phyloP scores from a whole-genome alignment of 169 alveolate species.

The Cryptosporidium ryanae region DNA sequence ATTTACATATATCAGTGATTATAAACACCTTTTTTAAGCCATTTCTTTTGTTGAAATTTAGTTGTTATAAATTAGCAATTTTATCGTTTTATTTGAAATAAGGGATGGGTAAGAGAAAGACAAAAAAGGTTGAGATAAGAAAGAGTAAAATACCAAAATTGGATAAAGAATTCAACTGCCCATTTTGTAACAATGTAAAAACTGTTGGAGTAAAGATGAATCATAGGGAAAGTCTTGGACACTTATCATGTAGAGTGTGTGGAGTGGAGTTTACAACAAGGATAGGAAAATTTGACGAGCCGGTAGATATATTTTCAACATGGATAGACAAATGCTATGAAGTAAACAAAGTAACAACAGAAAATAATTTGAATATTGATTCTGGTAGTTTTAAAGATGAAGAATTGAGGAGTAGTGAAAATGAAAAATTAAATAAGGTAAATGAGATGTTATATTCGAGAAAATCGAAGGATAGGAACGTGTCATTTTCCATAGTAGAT shows the following conservation, averaged over 20 bases:
- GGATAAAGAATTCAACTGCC: slow-evolving; percentile 94
- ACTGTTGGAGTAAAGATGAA: slow-evolving; percentile 91
- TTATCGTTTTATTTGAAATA: not conserved
- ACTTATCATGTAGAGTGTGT: slow-evolving; percentile 88
- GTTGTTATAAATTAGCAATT: no score
- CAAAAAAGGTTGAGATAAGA: slow-evolving; percentile 80
- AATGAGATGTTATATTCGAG: not conserved
- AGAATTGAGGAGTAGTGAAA: not conserved
- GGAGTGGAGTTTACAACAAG: slow-evolving; percentile 84
- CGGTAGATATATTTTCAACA: slow-evolving; percentile 90
- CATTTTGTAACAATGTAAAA: slow-evolving; percentile 92
- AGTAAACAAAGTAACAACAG: slow-evolving; percentile 61
- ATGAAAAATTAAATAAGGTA: not conserved
- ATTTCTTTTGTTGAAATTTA: no score
- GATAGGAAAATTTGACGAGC: slow-evolving; percentile 85
- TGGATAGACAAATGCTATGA: slow-evolving; percentile 92
- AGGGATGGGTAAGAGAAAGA: slow-evolving; percentile 86
- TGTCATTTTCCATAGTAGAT: not conserved
- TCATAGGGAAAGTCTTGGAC: slow-evolving; percentile 76
- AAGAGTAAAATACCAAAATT: slow-evolving; percentile 85
- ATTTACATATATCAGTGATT: no score
- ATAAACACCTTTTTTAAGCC: no score
- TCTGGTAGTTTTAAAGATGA: not conserved
- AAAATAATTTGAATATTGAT: not conserved
- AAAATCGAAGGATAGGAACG: slow-evolving; percentile 2